Percentiles rank a stretch among this genome's conserved stretches.
Evolutionary conservation across 768 basidiomycete genomes (phyloP).

Genomic region (Gymnopilus junonius): DNA sequence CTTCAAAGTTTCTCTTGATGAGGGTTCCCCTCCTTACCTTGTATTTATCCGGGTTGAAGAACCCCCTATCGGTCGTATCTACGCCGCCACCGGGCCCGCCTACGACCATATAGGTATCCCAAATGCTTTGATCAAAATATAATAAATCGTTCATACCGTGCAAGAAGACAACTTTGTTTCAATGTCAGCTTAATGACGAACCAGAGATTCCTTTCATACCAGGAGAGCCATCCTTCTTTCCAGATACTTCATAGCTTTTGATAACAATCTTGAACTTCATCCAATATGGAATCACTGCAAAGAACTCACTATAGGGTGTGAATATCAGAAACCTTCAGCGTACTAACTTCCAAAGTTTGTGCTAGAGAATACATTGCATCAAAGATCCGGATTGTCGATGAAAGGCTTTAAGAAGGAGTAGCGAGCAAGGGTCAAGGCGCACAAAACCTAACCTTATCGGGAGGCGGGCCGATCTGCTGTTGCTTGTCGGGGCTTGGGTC

Average conservation of each 20-base stretch:
- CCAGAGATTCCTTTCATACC: conserved; percentile 43
- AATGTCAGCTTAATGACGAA: background rate
- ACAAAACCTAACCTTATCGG: conserved; percentile 14
- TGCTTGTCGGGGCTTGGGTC: conserved; percentile 14
- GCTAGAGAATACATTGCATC: conserved; percentile 72
- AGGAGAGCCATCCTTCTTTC: conserved; percentile 76
- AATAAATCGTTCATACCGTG: conserved; percentile 54
- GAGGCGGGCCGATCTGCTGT: conserved; percentile 10
- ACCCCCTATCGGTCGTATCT: conserved; percentile 68
- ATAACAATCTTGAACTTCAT: conserved; percentile 5
- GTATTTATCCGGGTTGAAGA: conserved; percentile 87
- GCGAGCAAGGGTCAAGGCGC: too few relatives aligned
- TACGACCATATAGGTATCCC: conserved; percentile 25
- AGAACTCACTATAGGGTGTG: conserved; percentile 72
- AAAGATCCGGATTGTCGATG: too few relatives aligned
- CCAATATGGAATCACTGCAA: background rate
- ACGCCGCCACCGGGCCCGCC: conserved; percentile 85
- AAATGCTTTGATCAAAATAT: background rate
- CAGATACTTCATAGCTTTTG: conserved; percentile 78
- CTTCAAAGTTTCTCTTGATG: background rate
- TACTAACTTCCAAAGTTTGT: conserved; percentile 66
- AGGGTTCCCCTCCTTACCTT: conserved; percentile 48
- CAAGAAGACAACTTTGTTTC: conserved; percentile 68
- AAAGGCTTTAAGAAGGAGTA: too few relatives aligned
- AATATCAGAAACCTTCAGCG: conserved; percentile 71